Conservation (phyloP, 2,329 filamentous ascomycete genomes). For the Alternaria novae-zelandiae region DNA sequence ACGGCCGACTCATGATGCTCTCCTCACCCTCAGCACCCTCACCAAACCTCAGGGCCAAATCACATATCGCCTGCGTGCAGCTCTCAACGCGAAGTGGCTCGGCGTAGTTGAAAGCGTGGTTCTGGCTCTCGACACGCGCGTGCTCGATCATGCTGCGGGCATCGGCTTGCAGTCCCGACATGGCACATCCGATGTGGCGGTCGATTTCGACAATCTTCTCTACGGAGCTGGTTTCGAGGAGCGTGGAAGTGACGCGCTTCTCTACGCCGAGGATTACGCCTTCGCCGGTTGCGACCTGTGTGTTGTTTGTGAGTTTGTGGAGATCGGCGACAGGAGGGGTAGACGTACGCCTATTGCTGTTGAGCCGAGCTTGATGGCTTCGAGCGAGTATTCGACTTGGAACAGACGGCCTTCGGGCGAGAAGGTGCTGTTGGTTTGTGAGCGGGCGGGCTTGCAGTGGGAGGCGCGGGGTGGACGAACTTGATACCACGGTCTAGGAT, state of each 20-base stretch:
- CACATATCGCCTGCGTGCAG: conserved; percentile 98
- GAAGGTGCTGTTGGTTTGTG: conserved; percentile 76
- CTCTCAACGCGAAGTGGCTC: conserved; percentile 94
- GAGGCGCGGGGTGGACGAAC: conserved; percentile 59
- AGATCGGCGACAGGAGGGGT: background rate
- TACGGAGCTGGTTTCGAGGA: conserved; percentile 96
- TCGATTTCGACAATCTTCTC: conserved; percentile 99
- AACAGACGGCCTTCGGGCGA: conserved; percentile 99
- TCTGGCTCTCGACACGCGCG: conserved; percentile 95
- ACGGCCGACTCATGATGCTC: conserved; percentile 97
- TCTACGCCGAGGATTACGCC: conserved; percentile 97
- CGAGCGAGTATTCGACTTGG: conserved; percentile 99
- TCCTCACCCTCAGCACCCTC: conserved; percentile 98
- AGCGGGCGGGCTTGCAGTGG: conserved; percentile 20
- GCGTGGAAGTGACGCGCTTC: conserved; percentile 97
- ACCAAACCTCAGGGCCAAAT: conserved; percentile 92
- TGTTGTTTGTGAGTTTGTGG: conserved; percentile 15
- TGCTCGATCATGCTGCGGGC: conserved; percentile 98
- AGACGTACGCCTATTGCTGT: conserved; percentile 86
- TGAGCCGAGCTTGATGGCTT: conserved; percentile 99
- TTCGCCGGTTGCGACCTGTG: conserved; percentile 82
- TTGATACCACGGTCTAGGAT: conserved; percentile 94
- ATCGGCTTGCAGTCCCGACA: conserved; percentile 97
- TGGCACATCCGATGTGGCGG: conserved; percentile 97
- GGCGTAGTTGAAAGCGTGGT: conserved; percentile 97